Evolutionary conservation across 176 grass and related monocot genomes (phyloP).

Genomic region (Oryza australiensis): DNA sequence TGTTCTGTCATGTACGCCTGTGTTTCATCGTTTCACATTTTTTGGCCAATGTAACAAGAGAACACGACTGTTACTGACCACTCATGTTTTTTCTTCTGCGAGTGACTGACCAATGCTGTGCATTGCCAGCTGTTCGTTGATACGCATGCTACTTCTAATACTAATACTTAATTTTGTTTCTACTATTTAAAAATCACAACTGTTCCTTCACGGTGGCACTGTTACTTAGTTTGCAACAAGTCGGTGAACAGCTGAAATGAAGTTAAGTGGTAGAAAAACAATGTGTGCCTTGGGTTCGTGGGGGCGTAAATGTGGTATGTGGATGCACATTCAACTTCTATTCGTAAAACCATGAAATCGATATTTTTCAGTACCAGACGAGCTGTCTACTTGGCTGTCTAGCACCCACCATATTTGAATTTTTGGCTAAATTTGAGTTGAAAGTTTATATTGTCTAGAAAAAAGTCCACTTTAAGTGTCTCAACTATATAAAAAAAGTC

Average conservation of each 20-base stretch:
- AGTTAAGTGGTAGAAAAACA: no score
- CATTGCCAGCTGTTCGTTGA: background rate
- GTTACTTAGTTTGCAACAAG: no score
- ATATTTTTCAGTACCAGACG: no score
- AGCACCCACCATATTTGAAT: no score
- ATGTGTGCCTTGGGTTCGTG: no score
- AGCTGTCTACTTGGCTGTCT: no score
- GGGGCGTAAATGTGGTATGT: no score
- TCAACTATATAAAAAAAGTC: no score
- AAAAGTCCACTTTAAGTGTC: no score
- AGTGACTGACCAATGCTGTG: background rate
- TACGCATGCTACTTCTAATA: background rate
- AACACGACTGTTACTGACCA: conserved; percentile 33
- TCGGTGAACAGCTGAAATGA: no score
- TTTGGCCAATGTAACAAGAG: conserved; percentile 34
- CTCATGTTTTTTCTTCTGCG: background rate
- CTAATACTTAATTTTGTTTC: background rate
- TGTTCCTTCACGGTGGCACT: background rate
- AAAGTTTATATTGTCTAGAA: background rate
- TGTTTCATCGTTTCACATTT: conserved; percentile 19
- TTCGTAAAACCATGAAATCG: no score
- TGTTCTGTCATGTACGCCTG: background rate
- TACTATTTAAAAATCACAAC: background rate
- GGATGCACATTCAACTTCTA: no score
- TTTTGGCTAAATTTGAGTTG: background rate